These are phyloP conservation scores for Mycosarcoma mackinlayi DNA, from an alignment of 1,284 basidiomycete species.

Conservation along the genomic window DNA sequence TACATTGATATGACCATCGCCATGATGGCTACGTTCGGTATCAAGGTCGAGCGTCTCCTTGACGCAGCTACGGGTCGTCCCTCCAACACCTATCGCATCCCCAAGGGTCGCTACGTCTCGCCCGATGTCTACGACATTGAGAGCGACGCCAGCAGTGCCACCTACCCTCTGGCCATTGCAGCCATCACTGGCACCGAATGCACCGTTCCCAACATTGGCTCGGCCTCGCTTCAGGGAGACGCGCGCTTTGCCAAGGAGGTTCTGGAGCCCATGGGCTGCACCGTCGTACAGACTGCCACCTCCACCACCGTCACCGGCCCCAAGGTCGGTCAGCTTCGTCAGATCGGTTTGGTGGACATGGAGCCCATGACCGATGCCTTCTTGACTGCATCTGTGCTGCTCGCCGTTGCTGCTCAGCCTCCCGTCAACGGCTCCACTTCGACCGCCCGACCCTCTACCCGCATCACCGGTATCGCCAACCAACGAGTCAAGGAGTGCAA, in stretches of 20 bases:
- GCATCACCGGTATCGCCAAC: slow-evolving; percentile 95
- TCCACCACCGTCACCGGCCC: slow-evolving; percentile 95
- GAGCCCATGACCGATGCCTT: slow-evolving; percentile 99
- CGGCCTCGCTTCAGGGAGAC: slow-evolving; percentile 91
- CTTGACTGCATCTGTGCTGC: slow-evolving; percentile 90
- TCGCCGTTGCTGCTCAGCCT: slow-evolving; percentile 75
- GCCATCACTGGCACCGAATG: slow-evolving; percentile 94
- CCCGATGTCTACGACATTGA: slow-evolving; percentile 87
- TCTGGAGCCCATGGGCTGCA: slow-evolving; percentile 93
- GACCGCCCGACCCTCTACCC: slow-evolving; percentile 71
- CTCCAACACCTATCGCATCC: slow-evolving; percentile 83
- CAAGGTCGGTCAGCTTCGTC: slow-evolving; percentile 80
- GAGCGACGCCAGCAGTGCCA: slow-evolving; percentile 93
- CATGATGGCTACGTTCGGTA: slow-evolving; percentile 96
- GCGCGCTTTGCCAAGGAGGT: slow-evolving; percentile 94
- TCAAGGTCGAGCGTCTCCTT: slow-evolving; percentile 79
- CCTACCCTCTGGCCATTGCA: slow-evolving; percentile 95
- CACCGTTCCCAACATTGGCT: slow-evolving; percentile 92
- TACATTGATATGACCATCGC: slow-evolving; percentile 99
- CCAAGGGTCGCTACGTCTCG: slow-evolving; percentile 81
- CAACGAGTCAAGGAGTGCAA: slow-evolving; percentile 99
- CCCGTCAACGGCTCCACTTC: slow-evolving; percentile 65
- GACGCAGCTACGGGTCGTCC: slow-evolving; percentile 76
- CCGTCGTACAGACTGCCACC: slow-evolving; percentile 84
- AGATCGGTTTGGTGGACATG: slow-evolving; percentile 93